Percentiles rank a stretch among this genome's conserved stretches.
phyloP scores from a whole-genome alignment of 2,329 filamentous ascomycete genomes.

The Metarhizium guizhouense region DNA sequence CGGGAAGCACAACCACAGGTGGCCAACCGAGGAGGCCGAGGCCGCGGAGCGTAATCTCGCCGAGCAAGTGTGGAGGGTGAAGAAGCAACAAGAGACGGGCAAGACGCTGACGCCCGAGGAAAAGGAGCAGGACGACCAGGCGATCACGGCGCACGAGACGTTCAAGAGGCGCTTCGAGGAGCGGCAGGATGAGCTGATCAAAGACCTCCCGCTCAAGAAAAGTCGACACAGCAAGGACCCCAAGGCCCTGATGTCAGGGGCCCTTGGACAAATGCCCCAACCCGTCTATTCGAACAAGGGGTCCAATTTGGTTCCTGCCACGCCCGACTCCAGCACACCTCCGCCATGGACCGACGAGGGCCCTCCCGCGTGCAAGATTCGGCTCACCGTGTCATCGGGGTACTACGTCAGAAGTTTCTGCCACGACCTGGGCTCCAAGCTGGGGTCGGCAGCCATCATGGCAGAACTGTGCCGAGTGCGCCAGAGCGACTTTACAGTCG shows the following conservation, averaged over 20 bases:
- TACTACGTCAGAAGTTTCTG: constrained; percentile 95
- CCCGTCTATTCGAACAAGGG: constrained; percentile 31
- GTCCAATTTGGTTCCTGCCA: constrained; percentile 43
- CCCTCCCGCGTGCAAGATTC: constrained; percentile 70
- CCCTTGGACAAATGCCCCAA: constrained; percentile 41
- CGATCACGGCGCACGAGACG: constrained; percentile 44
- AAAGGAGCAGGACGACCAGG: constrained; percentile 45
- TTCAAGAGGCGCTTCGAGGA: constrained; percentile 52
- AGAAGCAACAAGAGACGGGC: constrained; percentile 43
- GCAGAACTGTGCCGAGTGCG: constrained; percentile 69
- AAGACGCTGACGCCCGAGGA: constrained; percentile 45
- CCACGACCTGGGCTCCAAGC: constrained; percentile 78
- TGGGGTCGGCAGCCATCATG: constrained; percentile 81
- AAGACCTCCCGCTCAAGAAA: constrained; percentile 34
- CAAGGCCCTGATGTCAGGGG: constrained; percentile 46
- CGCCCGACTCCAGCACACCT: constrained; percentile 36
- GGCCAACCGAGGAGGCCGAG: constrained; percentile 72
- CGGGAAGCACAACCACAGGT: constrained; percentile 68
- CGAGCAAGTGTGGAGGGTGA: constrained; percentile 59
- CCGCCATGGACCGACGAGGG: constrained; percentile 51
- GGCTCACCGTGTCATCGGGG: constrained; percentile 88
- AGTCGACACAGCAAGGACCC: constrained; percentile 20
- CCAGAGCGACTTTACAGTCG: constrained; percentile 72
- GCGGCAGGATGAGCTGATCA: constrained; percentile 47
- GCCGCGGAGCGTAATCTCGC: constrained; percentile 67